Evolutionary conservation across 306 rosid species (phyloP), one percentile per base, ranked within the genome.

Genomic region (Luffa aegyptiaca): DNA sequence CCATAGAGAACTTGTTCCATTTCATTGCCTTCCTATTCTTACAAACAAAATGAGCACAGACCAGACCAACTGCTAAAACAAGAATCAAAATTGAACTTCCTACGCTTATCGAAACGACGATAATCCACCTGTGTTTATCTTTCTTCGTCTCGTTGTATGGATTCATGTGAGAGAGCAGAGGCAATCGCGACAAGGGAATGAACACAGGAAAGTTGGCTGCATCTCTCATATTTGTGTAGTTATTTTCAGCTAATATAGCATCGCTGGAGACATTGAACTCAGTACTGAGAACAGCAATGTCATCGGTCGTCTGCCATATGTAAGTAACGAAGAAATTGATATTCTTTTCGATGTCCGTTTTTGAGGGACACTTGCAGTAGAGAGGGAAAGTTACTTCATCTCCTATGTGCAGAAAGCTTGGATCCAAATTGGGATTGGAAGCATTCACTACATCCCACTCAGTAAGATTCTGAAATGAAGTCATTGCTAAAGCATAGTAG

Each of bases 331-430:
- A 82, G 83, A 84, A 36, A 39, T 84, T 66, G 20, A 86, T 84
- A 63, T 88, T 84, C 31, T 84, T 82, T 44, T 81, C 80, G 10
- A 66, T 10, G 14, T 82, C 86, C 8, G 73, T 82, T 79, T 88
- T 84, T 3, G 96, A 88, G 52, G 96, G 93, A 81, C 96, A 94
- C 58, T 78, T 86, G 74, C 98, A 90, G 86, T 85, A 84, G 85
- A 90, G 84, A 81, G 96, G 97, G 71, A 90, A 79, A 3, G 80
- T 80, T 20, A 92, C 84, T 84, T 88, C 42, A 77, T 70, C 52
- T 18, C 89, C 90, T 18, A 18, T 7, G 48, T 78, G 79, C 83
- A 94, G 78, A 37, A 49, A 36, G 63, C 0, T 12, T 57, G 94
- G 90, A n/a, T n/a, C 51, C 75, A 88, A 61, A 72, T n/a, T 0